Evolutionary conservation across 2,329 filamentous ascomycete genomes (phyloP).

Genomic region (Colletotrichum tamarilloi): DNA sequence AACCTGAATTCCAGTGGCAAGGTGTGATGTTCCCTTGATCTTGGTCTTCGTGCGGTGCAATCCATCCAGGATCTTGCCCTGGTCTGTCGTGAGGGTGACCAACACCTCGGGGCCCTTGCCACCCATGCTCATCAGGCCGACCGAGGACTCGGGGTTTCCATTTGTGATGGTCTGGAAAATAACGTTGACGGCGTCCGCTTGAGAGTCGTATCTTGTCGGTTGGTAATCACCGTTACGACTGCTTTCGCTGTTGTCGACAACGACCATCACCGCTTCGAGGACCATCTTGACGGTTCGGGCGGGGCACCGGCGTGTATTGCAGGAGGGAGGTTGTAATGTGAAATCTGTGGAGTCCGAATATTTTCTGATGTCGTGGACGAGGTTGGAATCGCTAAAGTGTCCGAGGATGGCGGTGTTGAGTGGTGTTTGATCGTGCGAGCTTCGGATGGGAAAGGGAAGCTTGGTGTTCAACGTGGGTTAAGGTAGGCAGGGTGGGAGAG

Average conservation of each 20-base stretch:
- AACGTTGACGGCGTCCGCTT: constrained; percentile 93
- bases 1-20: constrained; percentile 95
- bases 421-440: constrained; percentile 29
- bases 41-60: constrained; percentile 90
- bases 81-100: constrained; percentile 94
- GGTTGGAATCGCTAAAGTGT: background rate
- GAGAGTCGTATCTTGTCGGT: constrained; percentile 94
- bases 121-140: constrained; percentile 99
- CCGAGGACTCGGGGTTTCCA: constrained; percentile 95
- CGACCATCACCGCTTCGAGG: constrained; percentile 99
- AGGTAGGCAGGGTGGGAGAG: constrained; percentile 14
- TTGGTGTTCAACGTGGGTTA: constrained; percentile 35
- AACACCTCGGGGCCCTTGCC: constrained; percentile 97
- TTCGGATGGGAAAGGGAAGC: constrained; percentile 37
- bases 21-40: constrained; percentile 88
- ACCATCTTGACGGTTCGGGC: constrained; percentile 78
- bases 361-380: background rate
- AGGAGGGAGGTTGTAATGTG: background rate
- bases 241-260: constrained; percentile 99
- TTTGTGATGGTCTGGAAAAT: constrained; percentile 96
- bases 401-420: constrained; percentile 1
- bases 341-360: background rate
- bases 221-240: constrained; percentile 95
- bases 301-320: constrained; percentile 10
- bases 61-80: constrained; percentile 93